Base-by-base conservation (phyloP, 768 basidiomycete genomes). In the Amanita phalloides region DNA sequence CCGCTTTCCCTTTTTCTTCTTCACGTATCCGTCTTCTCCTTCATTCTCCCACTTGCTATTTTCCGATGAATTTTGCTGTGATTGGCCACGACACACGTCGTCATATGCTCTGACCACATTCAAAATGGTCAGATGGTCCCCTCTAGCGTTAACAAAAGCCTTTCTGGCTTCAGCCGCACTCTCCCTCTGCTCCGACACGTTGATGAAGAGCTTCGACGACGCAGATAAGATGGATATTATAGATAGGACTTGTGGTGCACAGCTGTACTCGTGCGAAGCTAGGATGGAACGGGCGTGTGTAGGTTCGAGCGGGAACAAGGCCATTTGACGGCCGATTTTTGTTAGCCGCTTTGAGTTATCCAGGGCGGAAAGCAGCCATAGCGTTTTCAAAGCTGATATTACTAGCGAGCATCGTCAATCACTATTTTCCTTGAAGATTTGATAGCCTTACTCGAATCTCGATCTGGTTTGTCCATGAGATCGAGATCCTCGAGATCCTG, bases 221-320 rank as follows among this genome's bases (percentile, higher is more conserved):
- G 85, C 74, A 9, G 90, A 88, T 36, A 94, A 72, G 25, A 98
- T 66, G 8, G 93, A 84, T 55, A 97, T 71, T 58, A 98, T 86
- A 58, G 87, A 82, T 57, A 97, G 71, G 36, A 95, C 74, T 65
- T 95, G 91, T 14, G 71, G 61, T 0, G 86, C 79, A 68, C 91
- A 97, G 1, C 75, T 77, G 49, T 82, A 69, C 17, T 77, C 74
- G 60, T 79, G 76, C 0, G 95, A 88, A 11, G 87, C 86, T 49
- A 98, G 70, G 30, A 98, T 68, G 38, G 86, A 77, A 28, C 90
- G 82, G 0, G 93, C 81, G 50, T 83, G 77, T 30, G 79, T 69
- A 1, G 95, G 92, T 57, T 97, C 92, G n/a, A 96, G 77, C 2
- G 96, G 96, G 61, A 94, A 90, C n/a, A 71, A 61, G 3, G 92